Conservation (phyloP, 2,329 filamentous ascomycete genomes). For the Colletotrichum sp. region DNA sequence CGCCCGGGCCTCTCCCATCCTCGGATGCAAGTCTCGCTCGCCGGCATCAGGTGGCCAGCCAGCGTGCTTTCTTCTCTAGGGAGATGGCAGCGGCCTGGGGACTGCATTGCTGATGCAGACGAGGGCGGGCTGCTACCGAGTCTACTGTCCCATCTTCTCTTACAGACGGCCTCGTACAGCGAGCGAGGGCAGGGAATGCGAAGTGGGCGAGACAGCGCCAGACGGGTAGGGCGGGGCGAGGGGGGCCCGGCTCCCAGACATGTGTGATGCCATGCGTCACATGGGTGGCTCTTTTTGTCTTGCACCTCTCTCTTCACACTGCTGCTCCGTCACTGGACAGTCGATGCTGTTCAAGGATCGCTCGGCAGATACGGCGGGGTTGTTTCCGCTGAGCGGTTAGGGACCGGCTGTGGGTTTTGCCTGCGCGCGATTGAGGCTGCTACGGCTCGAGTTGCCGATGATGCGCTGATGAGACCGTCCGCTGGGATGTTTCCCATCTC, state of each 20-base stretch:
- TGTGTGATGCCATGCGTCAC: neutral
- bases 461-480: neutral
- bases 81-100: neutral
- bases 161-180: neutral
- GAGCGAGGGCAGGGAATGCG: neutral
- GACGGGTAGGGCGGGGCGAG: slow-evolving; percentile 8
- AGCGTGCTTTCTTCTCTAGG: neutral
- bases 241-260: neutral
- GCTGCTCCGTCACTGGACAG: neutral
- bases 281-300: neutral
- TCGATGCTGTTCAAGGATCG: neutral
- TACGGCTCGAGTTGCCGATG: slow-evolving; percentile 4
- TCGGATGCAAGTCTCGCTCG: neutral
- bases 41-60: neutral
- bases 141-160: neutral
- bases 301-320: neutral
- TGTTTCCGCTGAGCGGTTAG: slow-evolving; percentile 1
- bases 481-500: neutral
- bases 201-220: slow-evolving; percentile 3
- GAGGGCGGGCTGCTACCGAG: neutral
- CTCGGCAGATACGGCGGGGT: neutral
- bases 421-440: neutral
- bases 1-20: neutral
- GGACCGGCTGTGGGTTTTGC: neutral
- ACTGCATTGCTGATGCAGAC: neutral